These are phyloP conservation scores for Cutaneotrichosporon arboriforme DNA, from an alignment of 1,284 basidiomycete genomes.

Conservation along the genomic window DNA sequence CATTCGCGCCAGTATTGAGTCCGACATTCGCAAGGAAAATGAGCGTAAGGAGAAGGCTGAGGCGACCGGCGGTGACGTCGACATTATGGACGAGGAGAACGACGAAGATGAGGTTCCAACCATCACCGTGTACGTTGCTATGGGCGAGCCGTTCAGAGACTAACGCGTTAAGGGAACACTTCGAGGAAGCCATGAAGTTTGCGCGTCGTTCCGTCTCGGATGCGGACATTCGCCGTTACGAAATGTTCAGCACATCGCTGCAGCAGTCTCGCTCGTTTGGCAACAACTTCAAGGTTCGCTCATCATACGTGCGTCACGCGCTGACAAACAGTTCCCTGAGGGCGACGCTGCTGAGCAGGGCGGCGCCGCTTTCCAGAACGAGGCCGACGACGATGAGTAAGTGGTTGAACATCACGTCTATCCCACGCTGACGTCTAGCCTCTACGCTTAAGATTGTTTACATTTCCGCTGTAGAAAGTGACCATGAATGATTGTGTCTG, in stretches of 20 bases:
- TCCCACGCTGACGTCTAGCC: neutral
- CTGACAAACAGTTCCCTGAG: slow-evolving; percentile 81
- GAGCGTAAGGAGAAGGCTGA: slow-evolving; percentile 81
- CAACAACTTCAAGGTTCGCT: slow-evolving; percentile 43
- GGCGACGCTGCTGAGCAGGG: slow-evolving; percentile 51
- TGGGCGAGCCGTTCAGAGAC: neutral
- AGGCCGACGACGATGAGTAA: slow-evolving; percentile 47
- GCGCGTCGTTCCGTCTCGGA: slow-evolving; percentile 88
- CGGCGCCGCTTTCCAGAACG: slow-evolving; percentile 47
- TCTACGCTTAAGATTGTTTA: slow-evolving; percentile 13
- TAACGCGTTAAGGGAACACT: slow-evolving; percentile 62
- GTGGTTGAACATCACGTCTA: neutral
- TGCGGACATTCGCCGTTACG: slow-evolving; percentile 72
- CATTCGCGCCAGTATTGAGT: slow-evolving; percentile 85
- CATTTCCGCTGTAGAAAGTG: slow-evolving; percentile 1
- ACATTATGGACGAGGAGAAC: slow-evolving; percentile 50
- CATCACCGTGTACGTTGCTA: slow-evolving; percentile 64
- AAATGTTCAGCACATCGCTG: slow-evolving; percentile 47
- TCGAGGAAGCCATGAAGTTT: slow-evolving; percentile 65
- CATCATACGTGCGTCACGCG: no score
- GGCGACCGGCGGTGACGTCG: slow-evolving; percentile 64
- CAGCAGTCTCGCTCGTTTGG: slow-evolving; percentile 46
- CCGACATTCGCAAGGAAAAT: slow-evolving; percentile 74
- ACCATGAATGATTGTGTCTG: slow-evolving; percentile 3
- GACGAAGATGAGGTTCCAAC: slow-evolving; percentile 92